These are phyloP conservation scores for Cenchrus americanus DNA, from an alignment of 176 grass and related monocot genomes.

Conservation along the genomic window DNA sequence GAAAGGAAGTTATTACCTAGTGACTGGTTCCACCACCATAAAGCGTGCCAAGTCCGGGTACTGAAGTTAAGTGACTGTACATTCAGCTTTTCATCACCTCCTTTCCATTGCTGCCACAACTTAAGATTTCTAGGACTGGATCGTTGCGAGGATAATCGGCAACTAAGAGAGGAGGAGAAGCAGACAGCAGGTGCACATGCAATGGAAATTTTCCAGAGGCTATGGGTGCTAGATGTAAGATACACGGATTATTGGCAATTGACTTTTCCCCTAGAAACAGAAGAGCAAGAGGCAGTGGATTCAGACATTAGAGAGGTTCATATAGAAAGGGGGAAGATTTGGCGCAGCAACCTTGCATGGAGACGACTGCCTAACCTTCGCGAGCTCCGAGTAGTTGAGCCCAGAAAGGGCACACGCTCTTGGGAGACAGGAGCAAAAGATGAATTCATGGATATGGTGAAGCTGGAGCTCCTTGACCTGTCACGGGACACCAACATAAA, in stretches of 20 bases:
- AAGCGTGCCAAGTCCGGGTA: neutral
- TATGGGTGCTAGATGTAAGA: slow-evolving; percentile 29
- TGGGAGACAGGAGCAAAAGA: neutral
- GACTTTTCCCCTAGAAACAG: neutral
- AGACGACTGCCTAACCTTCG: neutral
- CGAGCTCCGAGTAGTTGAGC: neutral
- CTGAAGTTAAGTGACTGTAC: neutral
- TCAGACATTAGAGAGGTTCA: slow-evolving; percentile 23
- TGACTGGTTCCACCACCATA: neutral
- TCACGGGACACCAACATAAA: neutral
- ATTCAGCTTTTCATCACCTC: slow-evolving; percentile 34
- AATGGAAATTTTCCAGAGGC: neutral
- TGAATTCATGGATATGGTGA: neutral
- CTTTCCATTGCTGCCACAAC: neutral
- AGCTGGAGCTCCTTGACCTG: slow-evolving; percentile 3
- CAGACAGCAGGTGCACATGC: neutral
- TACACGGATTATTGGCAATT: neutral
- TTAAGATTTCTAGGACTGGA: slow-evolving; percentile 34
- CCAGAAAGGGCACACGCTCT: neutral
- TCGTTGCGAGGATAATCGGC: neutral
- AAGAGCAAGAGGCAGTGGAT: neutral
- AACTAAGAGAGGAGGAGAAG: neutral
- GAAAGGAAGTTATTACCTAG: no score
- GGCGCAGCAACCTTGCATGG: neutral
- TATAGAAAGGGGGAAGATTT: neutral